phyloP scores from a whole-genome alignment of 371 early-diverging fungal species.

The Dinochytrium kinnereticum region DNA sequence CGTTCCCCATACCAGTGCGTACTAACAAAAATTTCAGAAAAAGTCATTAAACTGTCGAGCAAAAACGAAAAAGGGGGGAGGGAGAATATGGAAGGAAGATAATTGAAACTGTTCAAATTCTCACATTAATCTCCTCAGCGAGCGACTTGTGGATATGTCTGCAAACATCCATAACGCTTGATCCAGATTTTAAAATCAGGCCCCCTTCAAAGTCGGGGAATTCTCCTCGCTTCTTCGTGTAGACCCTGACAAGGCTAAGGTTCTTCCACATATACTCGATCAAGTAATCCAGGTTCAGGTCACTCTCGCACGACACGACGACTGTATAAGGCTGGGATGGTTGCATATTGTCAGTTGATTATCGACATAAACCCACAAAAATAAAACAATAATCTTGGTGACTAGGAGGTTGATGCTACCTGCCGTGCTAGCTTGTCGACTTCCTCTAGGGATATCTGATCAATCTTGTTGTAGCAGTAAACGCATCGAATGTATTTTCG shows the following conservation, averaged over 20 bases:
- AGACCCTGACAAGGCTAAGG: conserved; percentile 88
- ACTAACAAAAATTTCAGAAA: conserved; percentile 62
- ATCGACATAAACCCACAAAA: no score
- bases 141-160: conserved; percentile 94
- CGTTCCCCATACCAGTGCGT: conserved; percentile 93
- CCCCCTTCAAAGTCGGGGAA: conserved; percentile 96
- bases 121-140: conserved; percentile 84
- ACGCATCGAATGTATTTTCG: conserved; percentile 96
- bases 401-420: conserved; percentile 26
- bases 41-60: no score
- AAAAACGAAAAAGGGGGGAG: no score
- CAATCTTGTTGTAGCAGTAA: conserved; percentile 98
- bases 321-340: conserved; percentile 83
- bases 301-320: conserved; percentile 89
- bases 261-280: conserved; percentile 91
- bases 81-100: no score
- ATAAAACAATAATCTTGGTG: conserved; percentile 22
- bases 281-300: conserved; percentile 94
- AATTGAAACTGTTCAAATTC: conserved; percentile 11
- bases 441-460: conserved; percentile 95
- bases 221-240: conserved; percentile 97
- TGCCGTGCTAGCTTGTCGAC: conserved; percentile 85
- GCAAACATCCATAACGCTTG: conserved; percentile 96
- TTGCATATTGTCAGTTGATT: no score
- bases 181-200: conserved; percentile 86